Evolutionary conservation across 2,329 filamentous ascomycete species (phyloP).

Genomic region (Triangularia verruculosa): DNA sequence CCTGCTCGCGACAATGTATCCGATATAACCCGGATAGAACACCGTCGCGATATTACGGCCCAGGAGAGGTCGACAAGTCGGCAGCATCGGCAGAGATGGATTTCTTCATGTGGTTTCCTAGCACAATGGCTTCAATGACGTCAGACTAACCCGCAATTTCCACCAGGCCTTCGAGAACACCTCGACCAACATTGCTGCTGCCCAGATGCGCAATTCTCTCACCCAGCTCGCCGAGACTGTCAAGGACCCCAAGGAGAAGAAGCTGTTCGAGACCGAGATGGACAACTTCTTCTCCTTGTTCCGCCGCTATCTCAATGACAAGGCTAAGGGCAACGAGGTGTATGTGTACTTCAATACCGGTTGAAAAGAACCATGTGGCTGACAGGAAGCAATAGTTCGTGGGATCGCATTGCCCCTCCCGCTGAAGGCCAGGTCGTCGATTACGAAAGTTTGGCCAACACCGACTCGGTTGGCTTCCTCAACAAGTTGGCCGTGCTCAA

Average conservation of each 20-base stretch:
- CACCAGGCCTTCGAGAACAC: constrained; percentile 98
- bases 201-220: constrained; percentile 97
- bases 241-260: constrained; percentile 74
- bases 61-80: background rate
- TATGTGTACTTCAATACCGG: constrained; percentile 40
- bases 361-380: background rate
- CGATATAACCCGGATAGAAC: background rate
- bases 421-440: constrained; percentile 91
- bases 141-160: constrained; percentile 34
- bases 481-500: constrained; percentile 98
- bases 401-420: constrained; percentile 94
- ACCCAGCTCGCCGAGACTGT: constrained; percentile 91
- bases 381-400: constrained; percentile 61
- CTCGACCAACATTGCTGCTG: constrained; percentile 94
- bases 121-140: constrained; percentile 6
- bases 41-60: background rate
- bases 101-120: background rate
- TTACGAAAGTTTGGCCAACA: constrained; percentile 86
- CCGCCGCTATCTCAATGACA: constrained; percentile 96
- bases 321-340: constrained; percentile 94
- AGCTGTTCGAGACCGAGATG: constrained; percentile 99
- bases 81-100: background rate
- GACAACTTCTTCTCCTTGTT: constrained; percentile 99
- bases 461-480: constrained; percentile 88
- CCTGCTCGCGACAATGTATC: background rate